Base-by-base conservation (phyloP, 768 basidiomycete species). In the Suillus alpinus region DNA sequence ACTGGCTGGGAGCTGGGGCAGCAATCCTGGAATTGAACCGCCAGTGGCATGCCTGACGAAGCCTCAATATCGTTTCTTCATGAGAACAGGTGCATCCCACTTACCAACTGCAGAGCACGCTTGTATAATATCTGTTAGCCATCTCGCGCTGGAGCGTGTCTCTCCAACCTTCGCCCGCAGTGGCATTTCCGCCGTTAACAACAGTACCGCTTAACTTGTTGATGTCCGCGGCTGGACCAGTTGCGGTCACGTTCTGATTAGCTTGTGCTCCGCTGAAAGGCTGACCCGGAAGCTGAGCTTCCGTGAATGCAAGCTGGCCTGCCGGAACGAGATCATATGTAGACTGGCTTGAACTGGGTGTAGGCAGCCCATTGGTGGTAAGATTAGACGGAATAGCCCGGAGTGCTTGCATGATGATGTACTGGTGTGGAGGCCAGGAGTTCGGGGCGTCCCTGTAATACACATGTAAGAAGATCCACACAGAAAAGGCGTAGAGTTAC, bases 51-150 rank as follows among this genome's bases (percentile, higher is more conserved):
- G 83, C 91, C 91, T 91, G 52, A 5, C 49, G n/a, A 29, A 57
- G 26, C 46, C 14, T 62, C 32, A 55, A 57, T 29, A 57, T 43
- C 51, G 43, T 6, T 7, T 20, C 10, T 7, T 20, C 10, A 10
- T 59, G 23, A 31, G 65, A 40, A 43, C 40, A 53, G 49, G 37
- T 37, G 16, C 26, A 52, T 14, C 23, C 12, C 20, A 76, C 82
- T 66, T 63, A 92, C 95, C 95, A 98, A 65, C 91, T 93, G 73
- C 95, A 97, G 63, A 96, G 81, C 1, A 86, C 85, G 63, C 92
- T 89, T 31, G 88, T 78, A 66, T 91, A 79, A 72, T 95, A 96
- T 41, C 95, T 83, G 69, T 96, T 95, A 8, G 90, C 92, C 62
- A 95, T 77, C 69, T 92, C 86, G 47, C 90, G 82, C 66, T 78